Conservation (phyloP, 257 asterid species). For the Ilex aquifolium region DNA sequence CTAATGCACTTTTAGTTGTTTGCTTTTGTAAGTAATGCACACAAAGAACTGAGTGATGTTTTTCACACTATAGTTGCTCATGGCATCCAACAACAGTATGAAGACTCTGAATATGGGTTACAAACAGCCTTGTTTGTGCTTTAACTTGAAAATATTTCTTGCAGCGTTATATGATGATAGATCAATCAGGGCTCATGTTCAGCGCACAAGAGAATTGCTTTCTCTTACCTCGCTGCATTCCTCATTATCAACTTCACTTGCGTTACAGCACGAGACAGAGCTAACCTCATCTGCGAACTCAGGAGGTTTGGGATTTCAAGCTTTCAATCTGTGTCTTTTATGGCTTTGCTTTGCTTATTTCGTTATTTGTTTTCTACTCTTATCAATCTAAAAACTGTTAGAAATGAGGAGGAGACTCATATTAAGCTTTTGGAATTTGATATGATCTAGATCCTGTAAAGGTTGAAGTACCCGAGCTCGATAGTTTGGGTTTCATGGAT, state of each 20-base stretch:
- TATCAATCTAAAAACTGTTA: not conserved
- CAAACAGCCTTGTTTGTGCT: conserved; percentile 3
- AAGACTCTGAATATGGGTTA: not conserved
- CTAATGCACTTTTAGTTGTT: conserved; percentile 11
- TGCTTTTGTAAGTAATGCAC: conserved; percentile 11
- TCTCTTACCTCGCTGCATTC: conserved; percentile 79
- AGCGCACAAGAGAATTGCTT: conserved; percentile 80
- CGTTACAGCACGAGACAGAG: conserved; percentile 62
- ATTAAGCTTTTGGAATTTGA: conserved; percentile 19
- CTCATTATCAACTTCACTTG: conserved; percentile 78
- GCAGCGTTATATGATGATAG: conserved; percentile 96
- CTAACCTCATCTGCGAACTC: conserved; percentile 40
- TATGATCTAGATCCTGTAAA: conserved; percentile 54
- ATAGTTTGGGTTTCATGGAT: conserved; percentile 67
- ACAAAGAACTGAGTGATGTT: not conserved
- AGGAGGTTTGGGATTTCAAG: conserved; percentile 42
- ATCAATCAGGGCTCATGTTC: conserved; percentile 89
- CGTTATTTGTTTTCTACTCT: not conserved
- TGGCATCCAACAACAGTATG: not conserved
- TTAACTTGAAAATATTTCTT: conserved; percentile 24
- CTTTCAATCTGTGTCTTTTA: conserved; percentile 9
- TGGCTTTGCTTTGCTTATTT: not conserved
- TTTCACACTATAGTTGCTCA: not conserved
- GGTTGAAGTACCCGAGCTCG: conserved; percentile 75
- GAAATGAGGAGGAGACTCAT: conserved; percentile 3